Percentiles rank a stretch among this genome's conserved stretches.
These are phyloP conservation scores for Amphirosellinia nigrospora DNA, from an alignment of 495 filamentous ascomycete species.

Conservation along the genomic window DNA sequence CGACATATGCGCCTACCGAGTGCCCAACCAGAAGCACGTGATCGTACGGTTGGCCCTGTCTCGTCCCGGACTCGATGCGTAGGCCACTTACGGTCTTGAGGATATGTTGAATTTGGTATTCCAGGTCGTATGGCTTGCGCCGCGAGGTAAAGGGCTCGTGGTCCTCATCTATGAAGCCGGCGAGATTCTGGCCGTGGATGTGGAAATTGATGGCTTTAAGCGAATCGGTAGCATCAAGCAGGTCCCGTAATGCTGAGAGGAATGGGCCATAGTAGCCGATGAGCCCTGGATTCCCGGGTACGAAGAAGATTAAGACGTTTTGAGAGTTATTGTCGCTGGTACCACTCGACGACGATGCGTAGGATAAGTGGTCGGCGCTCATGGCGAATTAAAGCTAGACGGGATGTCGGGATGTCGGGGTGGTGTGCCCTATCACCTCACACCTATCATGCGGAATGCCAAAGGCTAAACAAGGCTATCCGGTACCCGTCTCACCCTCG, in stretches of 20 bases:
- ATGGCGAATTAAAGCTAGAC: neutral
- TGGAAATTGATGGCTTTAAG: conserved; percentile 44
- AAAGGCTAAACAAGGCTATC: neutral
- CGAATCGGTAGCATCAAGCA: conserved; percentile 40
- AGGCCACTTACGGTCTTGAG: conserved; percentile 39
- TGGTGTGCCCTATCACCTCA: neutral
- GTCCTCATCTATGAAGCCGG: conserved; percentile 69
- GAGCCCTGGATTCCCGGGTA: conserved; percentile 88
- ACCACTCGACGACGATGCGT: conserved; percentile 26
- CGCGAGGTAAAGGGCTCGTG: conserved; percentile 45
- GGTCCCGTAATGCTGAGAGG: conserved; percentile 50
- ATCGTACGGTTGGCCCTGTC: conserved; percentile 39
- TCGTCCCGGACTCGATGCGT: conserved; percentile 28
- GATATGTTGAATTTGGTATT: conserved; percentile 64
- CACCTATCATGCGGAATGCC: neutral
- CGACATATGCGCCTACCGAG: conserved; percentile 80
- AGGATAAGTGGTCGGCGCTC: conserved; percentile 29
- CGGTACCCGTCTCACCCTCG: neutral
- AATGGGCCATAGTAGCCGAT: conserved; percentile 82
- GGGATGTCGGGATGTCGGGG: neutral
- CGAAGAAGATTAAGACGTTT: conserved; percentile 62
- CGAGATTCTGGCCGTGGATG: conserved; percentile 74
- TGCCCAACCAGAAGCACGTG: conserved; percentile 81
- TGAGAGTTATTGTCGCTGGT: conserved; percentile 16
- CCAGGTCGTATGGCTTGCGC: conserved; percentile 55